Conservation (phyloP, 352 stramenopile species). For the Pythium phragmitis region DNA sequence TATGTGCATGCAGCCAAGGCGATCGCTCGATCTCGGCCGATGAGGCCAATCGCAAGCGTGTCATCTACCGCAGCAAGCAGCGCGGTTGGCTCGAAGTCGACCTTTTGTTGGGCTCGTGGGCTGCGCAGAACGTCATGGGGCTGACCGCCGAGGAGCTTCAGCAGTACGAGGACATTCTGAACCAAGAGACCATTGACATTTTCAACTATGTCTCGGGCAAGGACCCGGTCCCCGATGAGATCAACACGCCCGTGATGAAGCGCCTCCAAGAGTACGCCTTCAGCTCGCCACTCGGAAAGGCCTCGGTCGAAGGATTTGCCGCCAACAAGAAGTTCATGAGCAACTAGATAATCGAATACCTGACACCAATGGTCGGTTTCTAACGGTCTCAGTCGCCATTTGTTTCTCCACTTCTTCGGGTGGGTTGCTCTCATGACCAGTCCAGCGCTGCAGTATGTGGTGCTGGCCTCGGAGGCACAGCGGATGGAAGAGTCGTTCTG, state of each 20-base stretch:
- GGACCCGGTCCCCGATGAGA: conserved; percentile 68
- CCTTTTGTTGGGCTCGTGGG: conserved; percentile 93
- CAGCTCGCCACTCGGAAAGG: conserved; percentile 89
- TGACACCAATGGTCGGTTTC: no score
- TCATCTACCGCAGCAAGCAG: conserved; percentile 96
- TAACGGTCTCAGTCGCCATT: no score
- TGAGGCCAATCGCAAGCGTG: conserved; percentile 84
- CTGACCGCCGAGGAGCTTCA: conserved; percentile 83
- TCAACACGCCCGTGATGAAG: conserved; percentile 90
- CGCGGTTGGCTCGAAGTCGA: conserved; percentile 96
- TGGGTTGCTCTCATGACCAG: background rate
- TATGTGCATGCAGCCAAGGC: conserved; percentile 43
- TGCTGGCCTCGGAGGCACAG: background rate
- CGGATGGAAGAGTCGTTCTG: background rate
- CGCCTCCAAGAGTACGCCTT: conserved; percentile 90
- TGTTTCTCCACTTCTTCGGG: background rate
- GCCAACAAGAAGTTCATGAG: conserved; percentile 87
- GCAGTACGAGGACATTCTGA: conserved; percentile 95
- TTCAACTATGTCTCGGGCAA: conserved; percentile 96
- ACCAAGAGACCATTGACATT: conserved; percentile 98
- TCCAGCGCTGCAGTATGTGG: background rate
- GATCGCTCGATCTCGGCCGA: conserved; percentile 50
- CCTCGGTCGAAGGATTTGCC: conserved; percentile 66
- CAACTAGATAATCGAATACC: conserved; percentile 43
- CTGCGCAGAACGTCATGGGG: conserved; percentile 87